A percentile compares a stretch with the other conserved stretches of the same genome.
Evolutionary conservation across 352 stramenopile species (phyloP).

Genomic region (Pythium monospermum): DNA sequence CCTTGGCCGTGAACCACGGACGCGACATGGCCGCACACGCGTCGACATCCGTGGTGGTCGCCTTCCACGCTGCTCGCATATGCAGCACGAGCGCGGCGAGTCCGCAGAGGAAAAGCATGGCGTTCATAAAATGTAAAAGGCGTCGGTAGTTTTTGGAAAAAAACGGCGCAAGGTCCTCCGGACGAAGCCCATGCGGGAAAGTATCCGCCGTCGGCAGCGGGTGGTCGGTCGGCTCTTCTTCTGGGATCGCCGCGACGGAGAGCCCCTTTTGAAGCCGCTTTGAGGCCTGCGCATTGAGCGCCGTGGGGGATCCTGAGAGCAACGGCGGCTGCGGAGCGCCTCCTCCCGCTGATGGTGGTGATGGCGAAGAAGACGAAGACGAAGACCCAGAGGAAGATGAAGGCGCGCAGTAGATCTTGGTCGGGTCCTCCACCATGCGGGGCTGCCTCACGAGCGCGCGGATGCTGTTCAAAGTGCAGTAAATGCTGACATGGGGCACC

Average conservation of each 20-base stretch:
- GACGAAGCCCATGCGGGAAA: not conserved
- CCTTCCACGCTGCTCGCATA: conserved; percentile 1
- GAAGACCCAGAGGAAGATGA: not conserved
- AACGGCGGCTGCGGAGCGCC: no score
- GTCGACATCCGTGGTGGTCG: not conserved
- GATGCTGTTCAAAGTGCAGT: conserved; percentile 22
- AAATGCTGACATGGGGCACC: conserved; percentile 34
- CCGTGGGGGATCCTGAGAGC: not conserved
- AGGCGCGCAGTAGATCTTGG: not conserved
- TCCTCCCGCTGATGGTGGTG: no score
- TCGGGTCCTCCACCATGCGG: not conserved
- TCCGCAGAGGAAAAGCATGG: conserved; percentile 9
- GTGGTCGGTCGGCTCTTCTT: not conserved
- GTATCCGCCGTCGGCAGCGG: not conserved
- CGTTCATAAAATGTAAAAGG: not conserved
- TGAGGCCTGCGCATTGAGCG: not conserved
- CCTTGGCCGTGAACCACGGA: conserved; percentile 35
- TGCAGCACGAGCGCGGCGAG: conserved; percentile 17
- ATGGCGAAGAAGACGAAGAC: no score
- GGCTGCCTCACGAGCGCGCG: conserved; percentile 16
- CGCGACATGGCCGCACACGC: conserved; percentile 29
- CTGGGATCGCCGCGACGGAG: conserved; percentile 1
- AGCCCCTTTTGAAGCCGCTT: not conserved
- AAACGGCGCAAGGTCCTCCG: not conserved
- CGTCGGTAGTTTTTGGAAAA: not conserved